Evolutionary conservation across 169 alveolate genomes (phyloP).

Genomic region (Cryptosporidium xiaoi): DNA sequence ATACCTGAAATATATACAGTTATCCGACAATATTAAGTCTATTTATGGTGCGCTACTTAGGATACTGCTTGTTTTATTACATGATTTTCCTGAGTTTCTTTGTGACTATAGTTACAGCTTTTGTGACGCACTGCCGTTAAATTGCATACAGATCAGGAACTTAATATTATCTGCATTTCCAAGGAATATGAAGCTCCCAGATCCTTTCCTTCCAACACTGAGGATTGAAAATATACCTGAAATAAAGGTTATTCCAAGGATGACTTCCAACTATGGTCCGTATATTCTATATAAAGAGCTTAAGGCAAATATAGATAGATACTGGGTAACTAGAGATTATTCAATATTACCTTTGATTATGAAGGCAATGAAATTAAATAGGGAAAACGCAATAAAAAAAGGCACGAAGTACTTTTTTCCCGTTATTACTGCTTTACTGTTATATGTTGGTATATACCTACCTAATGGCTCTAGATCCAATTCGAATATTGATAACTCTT

Average conservation of each 20-base stretch:
- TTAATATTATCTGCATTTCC: slow-evolving; percentile 95
- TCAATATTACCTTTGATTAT: slow-evolving; percentile 55
- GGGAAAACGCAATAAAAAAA: slow-evolving; percentile 52
- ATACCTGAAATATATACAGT: slow-evolving; percentile 76
- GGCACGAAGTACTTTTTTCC: slow-evolving; percentile 62
- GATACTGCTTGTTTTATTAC: slow-evolving; percentile 88
- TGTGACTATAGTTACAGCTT: slow-evolving; percentile 91
- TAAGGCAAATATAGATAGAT: slow-evolving; percentile 35
- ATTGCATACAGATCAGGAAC: slow-evolving; percentile 94
- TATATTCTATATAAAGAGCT: slow-evolving; percentile 34
- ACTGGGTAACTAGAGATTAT: slow-evolving; percentile 66
- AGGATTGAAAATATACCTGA: slow-evolving; percentile 91
- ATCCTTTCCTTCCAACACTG: slow-evolving; percentile 90
- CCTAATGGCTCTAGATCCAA: slow-evolving; percentile 43
- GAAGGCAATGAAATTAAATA: slow-evolving; percentile 27
- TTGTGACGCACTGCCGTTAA: slow-evolving; percentile 90
- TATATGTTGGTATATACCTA: slow-evolving; percentile 65
- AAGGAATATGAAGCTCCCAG: slow-evolving; percentile 90
- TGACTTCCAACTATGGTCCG: slow-evolving; percentile 76
- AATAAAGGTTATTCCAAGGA: slow-evolving; percentile 86
- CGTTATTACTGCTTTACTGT: slow-evolving; percentile 56
- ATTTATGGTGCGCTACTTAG: slow-evolving; percentile 85
- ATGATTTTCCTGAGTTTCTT: slow-evolving; percentile 95
- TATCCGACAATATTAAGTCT: slow-evolving; percentile 66
- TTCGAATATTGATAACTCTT: slow-evolving; percentile 22